Evolutionary conservation across 2,329 filamentous ascomycete genomes (phyloP), one percentile per base, ranked within the genome.

Genomic region (Fusarium tricinctum): DNA sequence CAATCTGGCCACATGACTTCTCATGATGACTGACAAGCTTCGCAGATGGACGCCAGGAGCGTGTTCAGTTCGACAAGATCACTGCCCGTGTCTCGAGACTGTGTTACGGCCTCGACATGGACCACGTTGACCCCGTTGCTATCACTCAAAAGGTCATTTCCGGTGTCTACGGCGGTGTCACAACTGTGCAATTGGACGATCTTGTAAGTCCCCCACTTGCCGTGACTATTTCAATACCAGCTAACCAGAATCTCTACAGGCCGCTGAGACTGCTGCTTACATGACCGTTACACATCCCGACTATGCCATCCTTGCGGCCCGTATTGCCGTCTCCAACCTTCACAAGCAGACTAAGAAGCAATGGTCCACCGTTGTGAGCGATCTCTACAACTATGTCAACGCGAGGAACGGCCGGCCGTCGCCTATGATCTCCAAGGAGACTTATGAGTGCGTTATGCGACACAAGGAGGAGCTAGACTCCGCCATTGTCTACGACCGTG

Each of bases 311-410:
- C 93, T 99, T 62, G 96, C 96, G 70, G 96, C 96, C 72, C 94
- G 96, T 83, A 98, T 99, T 78, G 96, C 96, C 74, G 96, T 99
- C 56, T 99, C 96, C 77, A 99, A 99, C 85, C 91, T 99, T 63
- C 96, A 99, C 90, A 99, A 99, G 85, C 96, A 99, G 87, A 99
- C 96, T 70, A 98, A 98, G 89, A 99, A 99, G 87, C 95, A 98
- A 80, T 99, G 97, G 85, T 98, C 96, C n/a, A 86, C 93, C 49
- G 96, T 99, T 63, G 88, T 99, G 74, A 91, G 89, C 75, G 96
- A 99, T 76, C 89, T 99, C 42, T 97, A 95, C 84, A 88, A 96
- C 84, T 99, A 97, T 81, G 85, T 97, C 81, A 99, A 99, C 84
- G 94, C 95, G 66, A 97, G 93, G 84, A 99, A 97, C 81, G 83